Percentiles rank a stretch among this genome's conserved stretches.
These are phyloP conservation scores for Penicillium atrosanguineum DNA, from an alignment of 495 filamentous ascomycete species.

Conservation along the genomic window DNA sequence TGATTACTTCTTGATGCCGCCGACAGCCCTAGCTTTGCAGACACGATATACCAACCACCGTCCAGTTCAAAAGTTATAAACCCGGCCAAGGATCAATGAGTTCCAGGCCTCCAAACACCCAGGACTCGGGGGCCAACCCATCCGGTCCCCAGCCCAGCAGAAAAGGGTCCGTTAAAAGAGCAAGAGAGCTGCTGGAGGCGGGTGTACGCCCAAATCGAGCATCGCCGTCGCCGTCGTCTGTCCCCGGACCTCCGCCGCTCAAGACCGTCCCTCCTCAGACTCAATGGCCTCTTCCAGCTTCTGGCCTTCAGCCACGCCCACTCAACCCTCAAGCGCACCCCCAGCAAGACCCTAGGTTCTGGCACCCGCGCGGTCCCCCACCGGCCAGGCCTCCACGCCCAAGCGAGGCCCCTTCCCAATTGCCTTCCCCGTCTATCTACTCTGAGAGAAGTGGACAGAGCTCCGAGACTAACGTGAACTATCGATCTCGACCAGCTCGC, in stretches of 20 bases:
- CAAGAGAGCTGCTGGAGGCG: conserved; percentile 52
- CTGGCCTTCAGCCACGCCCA: conserved; percentile 27
- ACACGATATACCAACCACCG: neutral
- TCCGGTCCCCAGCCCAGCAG: conserved; percentile 17
- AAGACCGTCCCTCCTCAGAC: conserved; percentile 25
- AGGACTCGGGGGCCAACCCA: conserved; percentile 3
- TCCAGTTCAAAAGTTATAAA: conserved; percentile 1
- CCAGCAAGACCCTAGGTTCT: conserved; percentile 40
- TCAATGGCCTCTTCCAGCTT: conserved; percentile 44
- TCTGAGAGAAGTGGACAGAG: conserved; percentile 53
- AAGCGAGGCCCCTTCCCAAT: conserved; percentile 20
- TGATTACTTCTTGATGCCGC: conserved; percentile 1
- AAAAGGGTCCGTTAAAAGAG: conserved; percentile 47
- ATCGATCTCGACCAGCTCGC: conserved; percentile 49
- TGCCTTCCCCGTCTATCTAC: conserved; percentile 41
- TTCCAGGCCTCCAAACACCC: conserved; percentile 3
- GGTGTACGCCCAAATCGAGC: conserved; percentile 40
- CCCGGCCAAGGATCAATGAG: conserved; percentile 13
- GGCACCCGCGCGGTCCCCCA: conserved; percentile 52
- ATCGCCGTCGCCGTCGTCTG: conserved; percentile 18
- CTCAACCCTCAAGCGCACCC: conserved; percentile 34
- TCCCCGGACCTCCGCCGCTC: conserved; percentile 19
- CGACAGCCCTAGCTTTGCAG: neutral
- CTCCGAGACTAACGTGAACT: conserved; percentile 43
- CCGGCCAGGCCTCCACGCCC: conserved; percentile 69